Conservation (phyloP, 1,284 basidiomycete genomes). For the Leucoagaricus sp. region DNA sequence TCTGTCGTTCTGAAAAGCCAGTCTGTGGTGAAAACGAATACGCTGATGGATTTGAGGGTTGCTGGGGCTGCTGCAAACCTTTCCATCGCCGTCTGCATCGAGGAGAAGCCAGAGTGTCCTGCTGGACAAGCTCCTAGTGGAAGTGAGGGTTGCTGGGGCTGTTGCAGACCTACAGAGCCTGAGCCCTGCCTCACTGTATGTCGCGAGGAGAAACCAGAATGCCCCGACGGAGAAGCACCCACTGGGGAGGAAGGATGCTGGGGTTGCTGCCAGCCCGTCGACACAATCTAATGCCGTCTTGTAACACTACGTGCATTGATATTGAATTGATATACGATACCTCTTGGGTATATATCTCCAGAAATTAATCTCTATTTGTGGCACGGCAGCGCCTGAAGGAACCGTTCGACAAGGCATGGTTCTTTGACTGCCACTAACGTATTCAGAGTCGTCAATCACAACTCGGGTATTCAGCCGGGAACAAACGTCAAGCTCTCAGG, state of each 20-base stretch:
- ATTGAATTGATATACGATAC: no score
- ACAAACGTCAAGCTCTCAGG: no score
- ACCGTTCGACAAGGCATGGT: no score
- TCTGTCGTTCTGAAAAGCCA: background rate
- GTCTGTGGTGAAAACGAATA: background rate
- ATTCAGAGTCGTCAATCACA: no score
- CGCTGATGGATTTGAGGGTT: background rate
- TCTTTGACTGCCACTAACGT: no score
- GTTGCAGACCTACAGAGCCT: background rate
- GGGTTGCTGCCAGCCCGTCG: slow-evolving; percentile 20
- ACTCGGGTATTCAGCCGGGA: no score
- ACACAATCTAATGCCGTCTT: no score
- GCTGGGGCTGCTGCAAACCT: slow-evolving; percentile 14
- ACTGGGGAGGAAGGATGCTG: slow-evolving; percentile 26
- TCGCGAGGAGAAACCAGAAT: slow-evolving; percentile 4
- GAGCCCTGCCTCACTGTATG: slow-evolving; percentile 4
- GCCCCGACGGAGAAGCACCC: slow-evolving; percentile 10
- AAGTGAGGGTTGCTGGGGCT: slow-evolving; percentile 9
- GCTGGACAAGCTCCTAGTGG: background rate
- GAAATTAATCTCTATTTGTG: no score
- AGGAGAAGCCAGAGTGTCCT: background rate
- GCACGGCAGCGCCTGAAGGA: no score
- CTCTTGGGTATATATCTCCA: no score
- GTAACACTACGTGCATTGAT: no score
- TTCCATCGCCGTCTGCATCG: background rate